phyloP scores from a whole-genome alignment of 2,329 filamentous ascomycete genomes.

The Xylaria multiplex region DNA sequence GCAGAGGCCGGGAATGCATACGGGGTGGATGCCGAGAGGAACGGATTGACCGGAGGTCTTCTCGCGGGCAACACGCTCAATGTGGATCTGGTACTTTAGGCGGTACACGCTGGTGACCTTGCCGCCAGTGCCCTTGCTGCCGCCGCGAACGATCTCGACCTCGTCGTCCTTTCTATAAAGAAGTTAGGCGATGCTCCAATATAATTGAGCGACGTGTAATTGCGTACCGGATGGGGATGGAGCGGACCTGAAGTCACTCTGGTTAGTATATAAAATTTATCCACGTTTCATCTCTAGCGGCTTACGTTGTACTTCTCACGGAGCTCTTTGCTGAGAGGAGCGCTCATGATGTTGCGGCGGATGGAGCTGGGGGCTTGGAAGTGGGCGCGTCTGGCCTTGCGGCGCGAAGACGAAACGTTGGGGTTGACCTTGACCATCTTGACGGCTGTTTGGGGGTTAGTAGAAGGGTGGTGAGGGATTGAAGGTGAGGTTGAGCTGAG shows the following conservation, averaged over 20 bases:
- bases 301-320: slow-evolving; percentile 55
- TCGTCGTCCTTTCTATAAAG: slow-evolving; percentile 84
- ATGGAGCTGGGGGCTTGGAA: slow-evolving; percentile 94
- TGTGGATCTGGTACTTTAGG: slow-evolving; percentile 96
- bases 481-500: slow-evolving; percentile 26
- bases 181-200: slow-evolving; percentile 63
- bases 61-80: slow-evolving; percentile 94
- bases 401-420: slow-evolving; percentile 65
- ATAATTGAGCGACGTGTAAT: no score
- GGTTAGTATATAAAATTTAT: no score
- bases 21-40: slow-evolving; percentile 88
- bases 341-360: slow-evolving; percentile 88
- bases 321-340: no score
- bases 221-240: slow-evolving; percentile 78
- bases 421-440: slow-evolving; percentile 49
- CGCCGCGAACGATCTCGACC: slow-evolving; percentile 89
- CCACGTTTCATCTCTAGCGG: slow-evolving; percentile 62
- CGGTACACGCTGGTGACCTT: slow-evolving; percentile 98
- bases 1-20: slow-evolving; percentile 7
- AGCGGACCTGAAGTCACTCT: slow-evolving; percentile 62
- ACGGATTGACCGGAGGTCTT: slow-evolving; percentile 93
- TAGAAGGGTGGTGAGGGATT: slow-evolving; percentile 15
- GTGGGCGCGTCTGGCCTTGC: slow-evolving; percentile 99
- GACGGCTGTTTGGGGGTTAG: slow-evolving; percentile 39
- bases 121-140: slow-evolving; percentile 97